Conservation (phyloP, 768 basidiomycete species). For the Russula dissimulans region DNA sequence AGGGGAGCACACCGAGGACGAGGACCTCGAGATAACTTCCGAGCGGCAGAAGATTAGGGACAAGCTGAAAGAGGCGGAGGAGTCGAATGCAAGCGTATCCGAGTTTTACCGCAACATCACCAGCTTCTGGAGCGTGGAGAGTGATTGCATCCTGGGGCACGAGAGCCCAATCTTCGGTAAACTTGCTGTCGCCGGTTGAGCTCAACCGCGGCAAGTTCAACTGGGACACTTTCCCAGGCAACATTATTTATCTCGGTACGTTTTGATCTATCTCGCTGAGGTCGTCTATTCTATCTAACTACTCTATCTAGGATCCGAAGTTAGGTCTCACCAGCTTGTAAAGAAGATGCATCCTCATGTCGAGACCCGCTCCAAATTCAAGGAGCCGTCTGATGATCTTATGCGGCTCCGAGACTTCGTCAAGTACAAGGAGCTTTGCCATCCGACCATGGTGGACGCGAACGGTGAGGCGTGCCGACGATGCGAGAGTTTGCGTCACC, state of each 20-base stretch:
- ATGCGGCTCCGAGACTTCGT: constrained; percentile 19
- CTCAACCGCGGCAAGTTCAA: constrained; percentile 22
- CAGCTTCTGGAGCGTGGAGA: background rate
- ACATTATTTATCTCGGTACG: background rate
- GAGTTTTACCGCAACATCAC: background rate
- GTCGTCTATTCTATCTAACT: background rate
- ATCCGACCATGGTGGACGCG: constrained; percentile 16
- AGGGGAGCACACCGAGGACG: background rate
- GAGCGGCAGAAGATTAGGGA: background rate
- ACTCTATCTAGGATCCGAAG: constrained; percentile 2
- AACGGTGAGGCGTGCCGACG: constrained; percentile 11
- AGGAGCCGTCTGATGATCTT: constrained; percentile 21
- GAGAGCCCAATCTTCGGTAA: too few species aligned
- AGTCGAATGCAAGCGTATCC: background rate
- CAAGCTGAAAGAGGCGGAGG: background rate
- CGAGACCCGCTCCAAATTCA: background rate
- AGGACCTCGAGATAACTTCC: background rate
- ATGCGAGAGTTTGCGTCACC: too few species aligned
- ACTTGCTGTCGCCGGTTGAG: too few species aligned
- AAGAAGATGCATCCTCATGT: background rate
- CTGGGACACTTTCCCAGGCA: constrained; percentile 18
- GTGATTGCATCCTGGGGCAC: background rate
- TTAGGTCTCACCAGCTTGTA: background rate
- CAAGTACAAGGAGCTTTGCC: constrained; percentile 12
- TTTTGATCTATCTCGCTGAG: background rate